Evolutionary conservation across 129 eudicot genomes (phyloP), one percentile per base, ranked within the genome.

Genomic region (Tanacetum coccineum): DNA sequence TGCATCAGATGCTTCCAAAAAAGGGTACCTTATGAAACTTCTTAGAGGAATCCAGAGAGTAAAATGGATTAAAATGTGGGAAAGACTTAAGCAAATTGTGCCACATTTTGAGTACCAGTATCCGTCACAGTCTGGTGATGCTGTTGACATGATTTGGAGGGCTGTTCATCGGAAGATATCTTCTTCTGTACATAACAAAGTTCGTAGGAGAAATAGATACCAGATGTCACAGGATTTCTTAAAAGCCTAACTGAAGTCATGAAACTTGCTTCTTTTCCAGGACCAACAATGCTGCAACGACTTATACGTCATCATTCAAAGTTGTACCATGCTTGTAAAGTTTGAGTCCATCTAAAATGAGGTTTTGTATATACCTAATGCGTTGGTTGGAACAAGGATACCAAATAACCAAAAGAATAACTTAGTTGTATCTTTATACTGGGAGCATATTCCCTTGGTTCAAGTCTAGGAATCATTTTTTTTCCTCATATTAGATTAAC

Each of bases 41-140:
- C 91, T 87, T 15, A 81, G 91, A 78, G 87, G 91, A 14, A 63
- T 92, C 54, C 21, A 61, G 18, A 55, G 58, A 70, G 89, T 83
- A 9, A 76, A 80, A 46, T 92, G 98, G 98, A 81, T 67, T 10
- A 59, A 80, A 71, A 92, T 87, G 98, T 92, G 98, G 98, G 84
- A 79, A 62, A 85, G 74, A 54, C 64, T 92, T 71, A 92, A 85
- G 81, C 68, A 75, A 49, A 49, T 88, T 8, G 81, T 67, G 21
- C 77, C 69, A 19, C 84, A 92, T 74, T 88, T 81, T 32, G 96
- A 92, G 74, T 92, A 85, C 25, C 91, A 80, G 68, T 80, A 70
- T 74, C 98, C 96, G 7, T 92, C 96, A 12, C 78, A 68, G 49
- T 70, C 77, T 25, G 46, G 45, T 59, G 46, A 59, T 30, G 45